Conservation (phyloP, 495 filamentous ascomycete species). For the Penicillium atrosanguineum region DNA sequence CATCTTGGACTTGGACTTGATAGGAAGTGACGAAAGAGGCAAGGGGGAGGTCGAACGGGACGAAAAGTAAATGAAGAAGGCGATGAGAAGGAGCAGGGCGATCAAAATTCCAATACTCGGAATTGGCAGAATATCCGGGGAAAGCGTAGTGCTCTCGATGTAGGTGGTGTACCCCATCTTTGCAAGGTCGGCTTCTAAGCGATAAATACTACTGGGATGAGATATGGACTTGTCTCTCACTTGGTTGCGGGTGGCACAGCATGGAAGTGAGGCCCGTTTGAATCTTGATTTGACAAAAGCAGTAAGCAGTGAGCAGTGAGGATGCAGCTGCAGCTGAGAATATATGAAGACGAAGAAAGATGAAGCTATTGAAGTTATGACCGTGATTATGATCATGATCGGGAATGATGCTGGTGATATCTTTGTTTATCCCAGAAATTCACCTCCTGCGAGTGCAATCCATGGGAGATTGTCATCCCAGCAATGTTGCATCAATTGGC, state of each 20-base stretch:
- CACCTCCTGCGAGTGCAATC: slow-evolving; percentile 40
- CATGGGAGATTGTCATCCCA: slow-evolving; percentile 44
- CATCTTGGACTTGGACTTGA: background rate
- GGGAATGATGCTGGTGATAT: background rate
- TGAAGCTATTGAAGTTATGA: background rate
- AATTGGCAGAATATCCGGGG: background rate
- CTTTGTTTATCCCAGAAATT: slow-evolving; percentile 39
- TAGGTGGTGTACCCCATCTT: background rate
- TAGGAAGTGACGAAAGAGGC: background rate
- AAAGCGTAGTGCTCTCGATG: background rate
- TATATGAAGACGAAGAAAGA: background rate
- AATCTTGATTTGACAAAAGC: background rate
- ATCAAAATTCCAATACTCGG: background rate
- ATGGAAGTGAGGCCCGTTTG: background rate
- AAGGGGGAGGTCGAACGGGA: background rate
- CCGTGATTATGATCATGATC: background rate
- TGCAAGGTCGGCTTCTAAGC: background rate
- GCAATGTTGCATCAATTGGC: slow-evolving; percentile 43
- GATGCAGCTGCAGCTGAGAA: background rate
- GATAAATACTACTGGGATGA: background rate
- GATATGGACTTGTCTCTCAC: background rate
- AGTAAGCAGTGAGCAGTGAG: background rate
- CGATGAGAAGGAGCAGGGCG: background rate
- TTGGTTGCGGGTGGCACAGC: background rate
- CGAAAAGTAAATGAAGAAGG: background rate